Evolutionary conservation across 768 basidiomycete genomes (phyloP).

Genomic region (Leucosporidium yakuticum): DNA sequence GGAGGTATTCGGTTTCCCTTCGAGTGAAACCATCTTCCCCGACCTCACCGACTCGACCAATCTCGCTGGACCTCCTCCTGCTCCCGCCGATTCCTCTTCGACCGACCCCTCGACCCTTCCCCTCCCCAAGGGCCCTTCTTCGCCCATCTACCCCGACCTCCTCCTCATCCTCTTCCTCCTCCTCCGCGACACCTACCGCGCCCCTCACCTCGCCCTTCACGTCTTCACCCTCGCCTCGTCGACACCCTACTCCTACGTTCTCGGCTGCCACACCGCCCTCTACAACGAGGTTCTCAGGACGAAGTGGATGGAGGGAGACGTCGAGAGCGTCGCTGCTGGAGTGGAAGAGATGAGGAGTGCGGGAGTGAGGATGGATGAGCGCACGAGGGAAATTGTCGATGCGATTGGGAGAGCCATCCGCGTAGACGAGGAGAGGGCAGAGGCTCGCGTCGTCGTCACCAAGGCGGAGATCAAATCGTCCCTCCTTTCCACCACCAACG

Average conservation of each 20-base stretch:
- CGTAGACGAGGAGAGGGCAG: slow-evolving; percentile 19
- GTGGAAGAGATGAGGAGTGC: slow-evolving; percentile 57
- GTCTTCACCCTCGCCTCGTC: slow-evolving; percentile 78
- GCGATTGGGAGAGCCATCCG: slow-evolving; percentile 20
- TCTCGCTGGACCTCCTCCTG: neutral
- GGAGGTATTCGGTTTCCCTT: slow-evolving; percentile 57
- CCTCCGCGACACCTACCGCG: slow-evolving; percentile 68
- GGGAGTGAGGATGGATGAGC: slow-evolving; percentile 11
- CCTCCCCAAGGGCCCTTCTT: neutral
- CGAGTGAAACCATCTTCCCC: slow-evolving; percentile 24
- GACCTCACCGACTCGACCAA: slow-evolving; percentile 1
- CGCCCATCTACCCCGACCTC: slow-evolving; percentile 46
- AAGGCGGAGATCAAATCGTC: neutral
- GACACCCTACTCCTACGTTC: slow-evolving; percentile 67
- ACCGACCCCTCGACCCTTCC: neutral
- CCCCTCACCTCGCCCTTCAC: slow-evolving; percentile 73
- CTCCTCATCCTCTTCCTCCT: slow-evolving; percentile 69
- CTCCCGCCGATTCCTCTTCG: neutral
- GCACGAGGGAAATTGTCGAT: slow-evolving; percentile 7
- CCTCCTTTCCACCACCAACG: neutral
- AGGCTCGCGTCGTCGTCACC: neutral
- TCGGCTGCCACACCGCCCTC: slow-evolving; percentile 77
- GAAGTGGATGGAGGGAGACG: slow-evolving; percentile 54
- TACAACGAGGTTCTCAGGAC: slow-evolving; percentile 84
- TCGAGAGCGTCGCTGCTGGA: slow-evolving; percentile 42